These are phyloP conservation scores for Parastagonospora nodorum DNA, from an alignment of 2,329 filamentous ascomycete species.

Conservation along the genomic window DNA sequence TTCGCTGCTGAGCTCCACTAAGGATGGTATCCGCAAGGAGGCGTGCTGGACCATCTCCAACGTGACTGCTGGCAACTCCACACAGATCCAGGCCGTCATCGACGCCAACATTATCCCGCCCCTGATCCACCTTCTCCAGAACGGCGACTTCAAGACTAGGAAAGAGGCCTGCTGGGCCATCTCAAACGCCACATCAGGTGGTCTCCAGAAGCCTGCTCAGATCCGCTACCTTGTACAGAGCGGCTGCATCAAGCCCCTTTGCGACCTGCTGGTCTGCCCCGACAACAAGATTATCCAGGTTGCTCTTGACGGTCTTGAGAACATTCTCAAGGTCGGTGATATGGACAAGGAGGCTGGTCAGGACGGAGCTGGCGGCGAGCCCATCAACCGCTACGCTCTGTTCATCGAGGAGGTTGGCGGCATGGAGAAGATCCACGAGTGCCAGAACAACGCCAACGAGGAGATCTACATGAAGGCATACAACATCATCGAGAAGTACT, in stretches of 20 bases:
- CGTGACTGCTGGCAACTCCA: conserved; percentile 96
- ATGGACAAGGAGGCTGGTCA: conserved; percentile 91
- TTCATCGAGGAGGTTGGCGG: conserved; percentile 98
- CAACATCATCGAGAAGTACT: conserved; percentile 99
- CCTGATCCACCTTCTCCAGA: conserved; percentile 91
- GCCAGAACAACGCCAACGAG: conserved; percentile 99
- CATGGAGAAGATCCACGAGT: conserved; percentile 99
- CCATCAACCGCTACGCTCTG: conserved; percentile 93
- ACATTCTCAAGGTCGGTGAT: conserved; percentile 98
- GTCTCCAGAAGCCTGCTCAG: conserved; percentile 97
- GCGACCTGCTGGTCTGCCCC: conserved; percentile 91
- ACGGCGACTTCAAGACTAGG: conserved; percentile 97
- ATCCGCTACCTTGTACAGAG: conserved; percentile 92
- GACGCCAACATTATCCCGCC: conserved; percentile 97
- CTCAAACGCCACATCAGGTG: conserved; percentile 95
- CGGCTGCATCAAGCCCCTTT: conserved; percentile 96
- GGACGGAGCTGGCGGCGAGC: conserved; percentile 62
- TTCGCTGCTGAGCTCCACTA: conserved; percentile 91
- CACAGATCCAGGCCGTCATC: conserved; percentile 94
- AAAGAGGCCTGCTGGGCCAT: conserved; percentile 99
- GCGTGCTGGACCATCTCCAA: conserved; percentile 99
- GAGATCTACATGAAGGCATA: conserved; percentile 99
- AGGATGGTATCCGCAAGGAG: conserved; percentile 98
- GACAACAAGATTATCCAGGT: conserved; percentile 99
- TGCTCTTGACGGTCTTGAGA: conserved; percentile 95